Evolutionary conservation across 2,329 filamentous ascomycete genomes (phyloP).

Genomic region (Fusarium ambrosium): DNA sequence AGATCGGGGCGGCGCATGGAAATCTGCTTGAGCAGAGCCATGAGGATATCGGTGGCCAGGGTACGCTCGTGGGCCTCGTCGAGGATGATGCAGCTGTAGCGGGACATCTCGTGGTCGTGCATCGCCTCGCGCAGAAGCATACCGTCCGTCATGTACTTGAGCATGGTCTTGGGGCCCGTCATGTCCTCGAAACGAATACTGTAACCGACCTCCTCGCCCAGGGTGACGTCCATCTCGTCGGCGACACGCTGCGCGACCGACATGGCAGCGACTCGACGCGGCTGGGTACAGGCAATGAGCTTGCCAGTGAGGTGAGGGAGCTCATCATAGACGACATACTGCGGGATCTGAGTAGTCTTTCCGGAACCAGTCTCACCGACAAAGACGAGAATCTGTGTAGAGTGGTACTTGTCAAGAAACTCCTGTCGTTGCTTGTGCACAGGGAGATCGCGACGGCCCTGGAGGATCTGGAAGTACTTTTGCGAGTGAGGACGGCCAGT

Average conservation of each 20-base stretch:
- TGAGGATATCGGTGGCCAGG: conserved; percentile 95
- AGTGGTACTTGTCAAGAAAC: conserved; percentile 93
- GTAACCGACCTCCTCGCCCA: conserved; percentile 97
- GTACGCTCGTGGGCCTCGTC: conserved; percentile 99
- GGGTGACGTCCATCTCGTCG: conserved; percentile 92
- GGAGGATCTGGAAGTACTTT: conserved; percentile 91
- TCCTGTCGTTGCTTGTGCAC: conserved; percentile 95
- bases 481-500: conserved; percentile 81
- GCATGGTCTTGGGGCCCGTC: conserved; percentile 87
- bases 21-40: conserved; percentile 95
- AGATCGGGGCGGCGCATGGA: conserved; percentile 85
- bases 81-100: conserved; percentile 98
- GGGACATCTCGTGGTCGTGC: conserved; percentile 90
- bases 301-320: conserved; percentile 88
- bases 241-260: conserved; percentile 98
- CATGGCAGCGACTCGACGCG: conserved; percentile 97
- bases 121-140: conserved; percentile 97
- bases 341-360: conserved; percentile 98
- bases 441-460: conserved; percentile 85
- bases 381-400: conserved; percentile 95
- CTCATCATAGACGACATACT: conserved; percentile 98
- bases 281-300: conserved; percentile 97
- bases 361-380: conserved; percentile 99
- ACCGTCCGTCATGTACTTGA: conserved; percentile 99
- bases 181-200: conserved; percentile 99